Base-by-base conservation (phyloP, 2,329 filamentous ascomycete species). In the Paecilomyces formosus region DNA sequence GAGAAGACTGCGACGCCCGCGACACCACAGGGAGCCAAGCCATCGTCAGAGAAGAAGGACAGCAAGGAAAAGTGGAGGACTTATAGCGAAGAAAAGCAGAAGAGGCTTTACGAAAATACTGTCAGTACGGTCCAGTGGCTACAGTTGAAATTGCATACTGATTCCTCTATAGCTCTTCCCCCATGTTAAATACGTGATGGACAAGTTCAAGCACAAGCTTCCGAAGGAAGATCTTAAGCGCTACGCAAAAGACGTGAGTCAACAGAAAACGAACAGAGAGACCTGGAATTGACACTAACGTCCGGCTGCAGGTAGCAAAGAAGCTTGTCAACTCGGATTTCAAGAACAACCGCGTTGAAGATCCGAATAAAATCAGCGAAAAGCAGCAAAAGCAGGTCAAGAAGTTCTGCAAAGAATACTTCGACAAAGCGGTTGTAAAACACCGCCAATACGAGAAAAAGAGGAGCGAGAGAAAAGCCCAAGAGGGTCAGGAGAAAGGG, bases 51-150 rank as follows among this genome's bases (percentile, higher is more conserved):
- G 33, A 74, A 71, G 62, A 77, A 72, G 60, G 72, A 73, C 60
- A 67, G 68, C 8, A 70, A 75, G 22, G 79, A 80, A 51, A 80
- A 81, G 54, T 80, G 79, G 65, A 81, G 78, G 68, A 80, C 76
- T 55, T 77, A 78, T 60, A 73, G 75, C 57, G 72, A 80, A 64
- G 92, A 97, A 64, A 97, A 97, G 76, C 90, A 94, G 75, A 95
- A 92, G 84, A 96, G 91, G 78, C 81, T 96, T 2, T 97, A 97
- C 68, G 92, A 97, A 73, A 92, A 92, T 70, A 96, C 92, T 55
- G 91, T 95, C 81, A 73, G 89, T 28, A 45, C 30, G 3, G 11
- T 24, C 8, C 39, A 18, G 18, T 24, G 6, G 21, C 22, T 49
- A 0, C 26, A 21, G 11, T 11, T 45, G 8, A n/a, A 26, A 24